Conservation (phyloP, 768 basidiomycete species). For the Baorangia bicolor region DNA sequence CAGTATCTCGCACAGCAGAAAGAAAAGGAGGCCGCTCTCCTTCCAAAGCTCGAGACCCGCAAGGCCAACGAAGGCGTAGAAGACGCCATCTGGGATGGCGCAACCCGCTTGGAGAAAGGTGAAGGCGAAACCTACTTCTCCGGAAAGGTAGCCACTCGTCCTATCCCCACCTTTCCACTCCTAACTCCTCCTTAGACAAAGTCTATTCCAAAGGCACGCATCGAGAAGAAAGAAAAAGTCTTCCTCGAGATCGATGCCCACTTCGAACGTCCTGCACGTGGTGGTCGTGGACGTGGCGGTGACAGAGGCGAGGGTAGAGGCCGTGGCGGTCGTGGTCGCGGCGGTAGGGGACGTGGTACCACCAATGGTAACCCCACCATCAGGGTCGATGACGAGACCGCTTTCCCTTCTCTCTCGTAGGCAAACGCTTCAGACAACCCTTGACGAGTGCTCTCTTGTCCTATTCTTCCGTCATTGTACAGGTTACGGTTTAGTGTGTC, state of each 20-base stretch:
- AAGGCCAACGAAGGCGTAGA: constrained; percentile 82
- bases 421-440: constrained; percentile 10
- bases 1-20: constrained; percentile 86
- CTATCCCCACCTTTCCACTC: neutral
- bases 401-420: constrained; percentile 85
- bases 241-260: constrained; percentile 90
- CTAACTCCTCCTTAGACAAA: constrained; percentile 50
- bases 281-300: constrained; percentile 50
- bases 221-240: constrained; percentile 89
- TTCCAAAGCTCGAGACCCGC: constrained; percentile 77
- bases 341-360: constrained; percentile 46
- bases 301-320: constrained; percentile 51
- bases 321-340: constrained; percentile 42
- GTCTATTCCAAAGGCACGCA: constrained; percentile 58
- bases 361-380: constrained; percentile 44
- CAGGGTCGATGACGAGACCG: constrained; percentile 78
- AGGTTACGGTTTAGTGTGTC: constrained; percentile 10
- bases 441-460: constrained; percentile 3
- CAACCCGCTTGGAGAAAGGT: constrained; percentile 59
- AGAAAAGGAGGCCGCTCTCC: constrained; percentile 49
- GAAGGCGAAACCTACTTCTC: constrained; percentile 79
- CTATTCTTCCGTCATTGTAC: constrained; percentile 6
- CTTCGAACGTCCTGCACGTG: constrained; percentile 79
- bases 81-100: constrained; percentile 68
- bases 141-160: constrained; percentile 68